Evolutionary conservation across 2,329 filamentous ascomycete species (phyloP).

Genomic region (Talaromyces amestolkiae): DNA sequence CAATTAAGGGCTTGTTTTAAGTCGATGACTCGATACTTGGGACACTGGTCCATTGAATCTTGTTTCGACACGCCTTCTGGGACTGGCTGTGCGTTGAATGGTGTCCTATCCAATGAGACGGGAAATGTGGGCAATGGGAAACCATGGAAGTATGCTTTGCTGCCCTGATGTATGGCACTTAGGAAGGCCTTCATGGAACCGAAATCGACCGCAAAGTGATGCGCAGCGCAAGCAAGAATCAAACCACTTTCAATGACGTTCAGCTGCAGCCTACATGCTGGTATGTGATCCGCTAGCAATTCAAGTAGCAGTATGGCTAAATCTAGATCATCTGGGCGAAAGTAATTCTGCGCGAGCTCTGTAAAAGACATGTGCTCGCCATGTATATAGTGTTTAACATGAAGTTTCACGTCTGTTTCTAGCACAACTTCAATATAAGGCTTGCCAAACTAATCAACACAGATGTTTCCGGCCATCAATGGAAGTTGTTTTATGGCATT

Average conservation of each 20-base stretch:
- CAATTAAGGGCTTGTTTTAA: not conserved
- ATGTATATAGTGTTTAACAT: not conserved
- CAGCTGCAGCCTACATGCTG: constrained; percentile 26
- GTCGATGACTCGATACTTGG: not conserved
- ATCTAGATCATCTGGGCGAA: not conserved
- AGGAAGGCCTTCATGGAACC: constrained; percentile 22
- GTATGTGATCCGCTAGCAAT: constrained; percentile 9
- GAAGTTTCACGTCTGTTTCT: not conserved
- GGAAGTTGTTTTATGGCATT: not conserved
- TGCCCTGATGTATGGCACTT: not conserved
- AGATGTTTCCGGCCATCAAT: not conserved
- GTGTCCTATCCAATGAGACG: not conserved
- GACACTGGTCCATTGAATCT: not conserved
- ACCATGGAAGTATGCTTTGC: not conserved
- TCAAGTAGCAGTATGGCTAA: constrained; percentile 19
- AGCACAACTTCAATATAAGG: not conserved
- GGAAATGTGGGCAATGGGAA: not conserved
- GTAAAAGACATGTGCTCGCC: not conserved
- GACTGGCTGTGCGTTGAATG: not conserved
- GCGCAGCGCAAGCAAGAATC: constrained; percentile 22
- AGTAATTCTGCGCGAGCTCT: not conserved
- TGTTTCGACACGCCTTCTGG: not conserved
- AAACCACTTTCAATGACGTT: constrained; percentile 25
- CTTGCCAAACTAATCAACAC: not conserved
- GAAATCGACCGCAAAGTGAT: constrained; percentile 28